These are phyloP conservation scores for Apiospora arundinis DNA, from an alignment of 2,329 filamentous ascomycete genomes.

Conservation along the genomic window DNA sequence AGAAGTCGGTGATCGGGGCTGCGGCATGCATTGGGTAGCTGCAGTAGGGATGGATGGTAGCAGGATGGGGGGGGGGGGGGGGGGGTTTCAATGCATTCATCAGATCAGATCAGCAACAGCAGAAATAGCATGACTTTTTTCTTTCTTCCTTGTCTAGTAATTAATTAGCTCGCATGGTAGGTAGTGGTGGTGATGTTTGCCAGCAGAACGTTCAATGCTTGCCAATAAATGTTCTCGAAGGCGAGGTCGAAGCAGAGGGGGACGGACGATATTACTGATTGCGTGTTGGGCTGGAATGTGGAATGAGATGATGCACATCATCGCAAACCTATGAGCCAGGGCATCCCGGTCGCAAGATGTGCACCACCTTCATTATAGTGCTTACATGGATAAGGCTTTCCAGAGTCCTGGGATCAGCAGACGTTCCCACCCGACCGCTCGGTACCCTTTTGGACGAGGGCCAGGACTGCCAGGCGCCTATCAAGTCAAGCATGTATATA, in stretches of 20 bases:
- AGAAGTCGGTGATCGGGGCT: constrained; percentile 13
- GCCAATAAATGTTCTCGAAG: constrained; percentile 9
- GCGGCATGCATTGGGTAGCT: constrained; percentile 10
- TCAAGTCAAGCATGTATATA: no score
- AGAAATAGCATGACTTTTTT: constrained; percentile 2
- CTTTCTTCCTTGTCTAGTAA: no score
- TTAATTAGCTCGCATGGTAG: neutral
- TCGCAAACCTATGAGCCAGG: constrained; percentile 3
- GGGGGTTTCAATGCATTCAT: neutral
- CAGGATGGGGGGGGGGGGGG: neutral
- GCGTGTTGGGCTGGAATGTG: constrained; percentile 14
- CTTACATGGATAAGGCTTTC: constrained; percentile 15
- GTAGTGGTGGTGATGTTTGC: neutral
- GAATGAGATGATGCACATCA: constrained; percentile 18
- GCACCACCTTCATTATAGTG: constrained; percentile 16
- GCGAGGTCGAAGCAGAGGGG: neutral
- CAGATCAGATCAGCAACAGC: constrained; percentile 10
- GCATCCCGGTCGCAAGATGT: constrained; percentile 4
- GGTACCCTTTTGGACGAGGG: constrained; percentile 1
- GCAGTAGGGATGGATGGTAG: neutral
- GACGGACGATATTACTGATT: neutral
- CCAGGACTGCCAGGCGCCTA: neutral
- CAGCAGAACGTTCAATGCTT: neutral
- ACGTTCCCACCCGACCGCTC: constrained; percentile 14
- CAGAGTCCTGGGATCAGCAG: constrained; percentile 14